Evolutionary conservation across 2,329 filamentous ascomycete genomes (phyloP).

Genomic region (Penicillium sp.): DNA sequence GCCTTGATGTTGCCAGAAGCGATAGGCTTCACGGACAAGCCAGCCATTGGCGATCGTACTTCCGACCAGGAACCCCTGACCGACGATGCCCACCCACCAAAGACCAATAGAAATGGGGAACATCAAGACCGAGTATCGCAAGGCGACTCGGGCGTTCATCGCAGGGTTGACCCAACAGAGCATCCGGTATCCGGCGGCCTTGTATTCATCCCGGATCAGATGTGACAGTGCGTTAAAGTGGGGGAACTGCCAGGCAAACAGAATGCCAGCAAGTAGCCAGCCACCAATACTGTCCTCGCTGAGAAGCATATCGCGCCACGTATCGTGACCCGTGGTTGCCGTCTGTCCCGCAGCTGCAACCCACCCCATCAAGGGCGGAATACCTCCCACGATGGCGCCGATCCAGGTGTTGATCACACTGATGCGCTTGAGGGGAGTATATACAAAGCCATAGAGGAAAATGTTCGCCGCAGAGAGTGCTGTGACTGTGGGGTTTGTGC

Average conservation of each 20-base stretch:
- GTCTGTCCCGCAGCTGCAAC: slow-evolving; percentile 86
- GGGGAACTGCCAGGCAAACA: slow-evolving; percentile 97
- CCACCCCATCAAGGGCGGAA: slow-evolving; percentile 97
- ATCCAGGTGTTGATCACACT: slow-evolving; percentile 90
- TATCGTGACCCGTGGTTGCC: slow-evolving; percentile 63
- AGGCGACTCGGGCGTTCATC: slow-evolving; percentile 76
- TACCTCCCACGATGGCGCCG: slow-evolving; percentile 84
- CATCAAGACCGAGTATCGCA: slow-evolving; percentile 80
- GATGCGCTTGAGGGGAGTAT: slow-evolving; percentile 86
- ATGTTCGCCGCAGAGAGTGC: slow-evolving; percentile 82
- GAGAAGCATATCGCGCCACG: slow-evolving; percentile 72
- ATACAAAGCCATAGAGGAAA: slow-evolving; percentile 79
- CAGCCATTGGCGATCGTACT: slow-evolving; percentile 79
- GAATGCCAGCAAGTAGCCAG: slow-evolving; percentile 76
- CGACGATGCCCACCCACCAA: slow-evolving; percentile 73
- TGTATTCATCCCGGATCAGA: slow-evolving; percentile 85
- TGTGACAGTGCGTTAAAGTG: slow-evolving; percentile 96
- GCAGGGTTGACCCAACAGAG: slow-evolving; percentile 81
- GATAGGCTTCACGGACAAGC: slow-evolving; percentile 72
- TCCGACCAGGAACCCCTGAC: slow-evolving; percentile 75
- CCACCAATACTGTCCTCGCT: slow-evolving; percentile 66
- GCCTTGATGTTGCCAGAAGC: slow-evolving; percentile 74
- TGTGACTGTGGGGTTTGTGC: slow-evolving; percentile 90
- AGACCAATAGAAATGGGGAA: slow-evolving; percentile 79
- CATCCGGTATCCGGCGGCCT: slow-evolving; percentile 61